These are phyloP conservation scores for Chlorophyllum brunneum DNA, from an alignment of 768 basidiomycete genomes.

Conservation along the genomic window DNA sequence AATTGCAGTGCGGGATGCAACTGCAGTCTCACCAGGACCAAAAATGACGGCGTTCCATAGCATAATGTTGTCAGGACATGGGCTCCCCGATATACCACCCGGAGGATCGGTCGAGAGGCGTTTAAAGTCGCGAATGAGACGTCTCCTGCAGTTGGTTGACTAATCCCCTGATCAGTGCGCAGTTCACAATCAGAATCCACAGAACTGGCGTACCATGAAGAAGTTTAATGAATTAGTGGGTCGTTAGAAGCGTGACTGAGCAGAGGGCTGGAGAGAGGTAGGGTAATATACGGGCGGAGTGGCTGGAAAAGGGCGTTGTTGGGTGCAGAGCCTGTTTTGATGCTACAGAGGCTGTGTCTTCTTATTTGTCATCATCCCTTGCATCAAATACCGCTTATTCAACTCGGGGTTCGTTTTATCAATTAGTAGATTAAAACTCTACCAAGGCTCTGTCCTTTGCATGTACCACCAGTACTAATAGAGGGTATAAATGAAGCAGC, in stretches of 20 bases:
- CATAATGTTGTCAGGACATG: conserved; percentile 98
- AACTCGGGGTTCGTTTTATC: conserved; percentile 3
- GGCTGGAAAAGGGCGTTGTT: conserved; percentile 10
- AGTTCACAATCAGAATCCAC: not conserved
- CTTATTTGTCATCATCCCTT: conserved; percentile 5
- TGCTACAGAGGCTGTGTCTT: not conserved
- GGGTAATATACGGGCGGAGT: conserved; percentile 6
- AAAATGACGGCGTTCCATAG: conserved; percentile 99
- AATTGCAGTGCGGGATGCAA: not conserved
- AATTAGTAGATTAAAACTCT: not conserved
- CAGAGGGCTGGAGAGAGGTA: not conserved
- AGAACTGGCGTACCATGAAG: not conserved
- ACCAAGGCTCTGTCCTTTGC: no score
- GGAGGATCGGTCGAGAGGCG: conserved; percentile 92
- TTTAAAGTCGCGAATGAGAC: conserved; percentile 98
- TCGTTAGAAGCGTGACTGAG: conserved; percentile 4
- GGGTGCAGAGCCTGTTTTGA: not conserved
- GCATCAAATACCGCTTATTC: conserved; percentile 4
- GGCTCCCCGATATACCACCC: conserved; percentile 93
- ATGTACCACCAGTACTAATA: no score
- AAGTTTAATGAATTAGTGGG: not conserved
- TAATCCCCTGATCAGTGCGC: conserved; percentile 23
- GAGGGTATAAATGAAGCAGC: no score
- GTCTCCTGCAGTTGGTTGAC: conserved; percentile 93
- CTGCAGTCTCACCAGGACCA: conserved; percentile 73